These are phyloP conservation scores for Umbelopsis vinacea DNA, from an alignment of 192 early-diverging fungal species.

Conservation along the genomic window DNA sequence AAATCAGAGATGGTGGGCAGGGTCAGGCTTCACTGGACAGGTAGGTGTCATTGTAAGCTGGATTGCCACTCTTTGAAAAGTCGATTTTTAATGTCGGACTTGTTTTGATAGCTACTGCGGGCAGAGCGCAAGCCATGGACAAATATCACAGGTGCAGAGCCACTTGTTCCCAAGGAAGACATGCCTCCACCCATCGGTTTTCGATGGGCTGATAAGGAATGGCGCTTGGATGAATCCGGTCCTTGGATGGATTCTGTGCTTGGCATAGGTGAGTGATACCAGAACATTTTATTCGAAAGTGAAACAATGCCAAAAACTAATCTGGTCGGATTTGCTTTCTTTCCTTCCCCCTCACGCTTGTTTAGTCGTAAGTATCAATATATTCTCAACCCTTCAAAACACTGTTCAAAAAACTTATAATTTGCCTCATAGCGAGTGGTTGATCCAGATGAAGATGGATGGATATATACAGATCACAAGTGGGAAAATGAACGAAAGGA, in stretches of 20 bases:
- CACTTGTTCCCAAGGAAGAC: constrained; percentile 33
- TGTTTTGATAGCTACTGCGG: constrained; percentile 25
- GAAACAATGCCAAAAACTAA: not conserved
- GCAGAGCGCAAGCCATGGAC: constrained; percentile 40
- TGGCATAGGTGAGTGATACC: constrained; percentile 29
- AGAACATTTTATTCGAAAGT: not conserved
- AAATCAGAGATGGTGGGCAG: constrained; percentile 43
- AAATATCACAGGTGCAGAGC: constrained; percentile 34
- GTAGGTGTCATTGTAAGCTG: constrained; percentile 23
- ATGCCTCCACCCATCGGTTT: constrained; percentile 32
- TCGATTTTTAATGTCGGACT: not conserved
- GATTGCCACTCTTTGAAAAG: too few relatives aligned
- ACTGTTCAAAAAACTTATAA: not conserved
- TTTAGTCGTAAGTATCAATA: not conserved
- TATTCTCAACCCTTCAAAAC: not conserved
- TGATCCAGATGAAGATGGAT: constrained; percentile 43
- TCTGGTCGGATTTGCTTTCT: not conserved
- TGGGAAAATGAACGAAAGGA: constrained; percentile 35
- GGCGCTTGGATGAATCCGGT: constrained; percentile 39
- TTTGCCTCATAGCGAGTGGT: constrained; percentile 20
- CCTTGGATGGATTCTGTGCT: constrained; percentile 41
- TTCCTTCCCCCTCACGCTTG: not conserved
- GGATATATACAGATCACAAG: constrained; percentile 44
- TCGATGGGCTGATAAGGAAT: constrained; percentile 37
- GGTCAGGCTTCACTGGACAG: constrained; percentile 30